phyloP scores from a whole-genome alignment of 164 flowering plant species.

The Vitis rupestris region DNA sequence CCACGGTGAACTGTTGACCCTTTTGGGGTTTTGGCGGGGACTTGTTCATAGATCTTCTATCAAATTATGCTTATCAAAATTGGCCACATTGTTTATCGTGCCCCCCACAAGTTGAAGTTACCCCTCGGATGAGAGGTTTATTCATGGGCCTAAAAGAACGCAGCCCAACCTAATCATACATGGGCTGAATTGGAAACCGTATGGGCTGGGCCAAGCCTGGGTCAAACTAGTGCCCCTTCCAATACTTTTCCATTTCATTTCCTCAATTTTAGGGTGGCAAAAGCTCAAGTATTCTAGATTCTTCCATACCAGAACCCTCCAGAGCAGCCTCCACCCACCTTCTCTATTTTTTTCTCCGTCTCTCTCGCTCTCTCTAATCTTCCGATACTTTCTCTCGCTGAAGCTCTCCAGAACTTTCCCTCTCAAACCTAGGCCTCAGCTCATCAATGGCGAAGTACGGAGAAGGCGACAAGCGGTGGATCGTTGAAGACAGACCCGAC shows the following conservation, averaged over 20 bases:
- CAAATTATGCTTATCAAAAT: no score
- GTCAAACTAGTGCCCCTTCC: no score
- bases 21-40: background rate
- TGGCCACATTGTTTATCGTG: no score
- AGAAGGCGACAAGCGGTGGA: slow-evolving; percentile 98
- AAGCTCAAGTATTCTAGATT: slow-evolving; percentile 10
- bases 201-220: no score
- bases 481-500: slow-evolving; percentile 93
- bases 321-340: background rate
- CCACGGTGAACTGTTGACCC: background rate
- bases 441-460: slow-evolving; percentile 82
- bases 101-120: no score
- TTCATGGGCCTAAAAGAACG: no score
- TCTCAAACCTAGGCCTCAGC: background rate
- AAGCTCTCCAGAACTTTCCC: background rate
- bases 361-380: background rate
- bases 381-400: slow-evolving; percentile 1
- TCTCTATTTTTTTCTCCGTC: background rate
- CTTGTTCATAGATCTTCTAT: no score
- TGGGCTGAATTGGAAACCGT: no score
- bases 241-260: no score
- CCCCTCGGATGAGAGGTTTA: no score
- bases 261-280: no score
- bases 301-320: slow-evolving; percentile 10
- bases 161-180: no score